Conservation (phyloP, 2,329 filamentous ascomycete species). For the Talaromyces sp. region DNA sequence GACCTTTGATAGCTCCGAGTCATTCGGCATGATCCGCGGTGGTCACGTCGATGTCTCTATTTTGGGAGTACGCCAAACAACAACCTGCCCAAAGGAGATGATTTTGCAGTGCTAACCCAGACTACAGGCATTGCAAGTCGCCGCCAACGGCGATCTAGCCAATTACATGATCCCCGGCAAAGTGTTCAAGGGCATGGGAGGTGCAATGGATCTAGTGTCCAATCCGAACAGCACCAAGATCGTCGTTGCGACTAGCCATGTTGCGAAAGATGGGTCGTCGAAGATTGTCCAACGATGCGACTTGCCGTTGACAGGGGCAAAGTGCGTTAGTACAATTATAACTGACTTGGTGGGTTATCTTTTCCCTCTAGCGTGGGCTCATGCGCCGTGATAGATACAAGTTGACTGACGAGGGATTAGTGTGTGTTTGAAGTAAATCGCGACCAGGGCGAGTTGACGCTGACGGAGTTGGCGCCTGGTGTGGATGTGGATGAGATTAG, state of each 20-base stretch:
- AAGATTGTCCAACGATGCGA: conserved; percentile 95
- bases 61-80: conserved; percentile 78
- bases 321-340: conserved; percentile 86
- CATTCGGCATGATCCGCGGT: conserved; percentile 86
- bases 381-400: neutral
- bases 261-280: conserved; percentile 87
- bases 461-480: conserved; percentile 82
- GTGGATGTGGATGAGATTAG: conserved; percentile 85
- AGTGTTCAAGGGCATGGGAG: conserved; percentile 72
- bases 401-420: neutral
- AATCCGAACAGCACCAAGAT: conserved; percentile 72
- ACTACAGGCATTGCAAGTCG: conserved; percentile 72
- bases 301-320: conserved; percentile 81
- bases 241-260: conserved; percentile 93
- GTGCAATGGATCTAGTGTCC: conserved; percentile 69
- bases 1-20: conserved; percentile 82
- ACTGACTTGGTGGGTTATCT: conserved; percentile 61
- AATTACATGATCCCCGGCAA: conserved; percentile 53
- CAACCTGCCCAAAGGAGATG: neutral
- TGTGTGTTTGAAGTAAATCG: conserved; percentile 73
- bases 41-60: conserved; percentile 83
- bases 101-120: neutral
- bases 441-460: conserved; percentile 68
- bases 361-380: neutral
- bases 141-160: conserved; percentile 70